These are phyloP conservation scores for Corynascus novoguineensis DNA, from an alignment of 495 filamentous ascomycete genomes.

Conservation along the genomic window DNA sequence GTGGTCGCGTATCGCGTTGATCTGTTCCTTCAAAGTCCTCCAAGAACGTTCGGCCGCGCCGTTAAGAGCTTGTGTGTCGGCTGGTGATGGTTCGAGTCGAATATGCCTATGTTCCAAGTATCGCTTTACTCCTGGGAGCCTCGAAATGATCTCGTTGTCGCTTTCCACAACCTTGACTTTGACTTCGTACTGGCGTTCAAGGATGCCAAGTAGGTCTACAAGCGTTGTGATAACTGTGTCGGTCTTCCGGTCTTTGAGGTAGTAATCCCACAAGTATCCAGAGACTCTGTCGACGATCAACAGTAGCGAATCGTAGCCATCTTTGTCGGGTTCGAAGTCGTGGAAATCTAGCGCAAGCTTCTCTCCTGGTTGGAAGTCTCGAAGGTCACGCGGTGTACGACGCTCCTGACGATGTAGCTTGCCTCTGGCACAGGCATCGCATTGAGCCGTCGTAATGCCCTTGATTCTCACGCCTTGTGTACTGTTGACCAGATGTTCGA, in stretches of 20 bases:
- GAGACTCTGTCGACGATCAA: neutral
- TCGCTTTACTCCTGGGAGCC: neutral
- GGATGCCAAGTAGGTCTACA: neutral
- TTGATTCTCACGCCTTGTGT: neutral
- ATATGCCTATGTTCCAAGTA: neutral
- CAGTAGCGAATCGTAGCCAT: neutral
- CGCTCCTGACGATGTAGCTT: neutral
- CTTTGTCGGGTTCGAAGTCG: neutral
- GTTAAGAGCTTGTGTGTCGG: neutral
- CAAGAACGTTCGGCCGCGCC: neutral
- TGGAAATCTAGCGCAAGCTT: neutral
- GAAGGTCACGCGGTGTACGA: too few species aligned
- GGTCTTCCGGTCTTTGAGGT: neutral
- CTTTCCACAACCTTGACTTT: neutral
- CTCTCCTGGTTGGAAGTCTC: neutral
- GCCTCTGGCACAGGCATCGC: neutral
- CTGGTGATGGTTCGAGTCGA: neutral
- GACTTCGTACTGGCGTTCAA: neutral
- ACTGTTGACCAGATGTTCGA: neutral
- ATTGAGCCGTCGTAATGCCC: neutral
- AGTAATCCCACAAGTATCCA: neutral
- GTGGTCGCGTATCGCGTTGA: neutral
- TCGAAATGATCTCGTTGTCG: neutral
- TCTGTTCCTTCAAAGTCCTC: neutral
- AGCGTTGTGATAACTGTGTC: neutral